Evolutionary conservation across 176 grass and related monocot genomes (phyloP).

Genomic region (Dactylis glomerata): DNA sequence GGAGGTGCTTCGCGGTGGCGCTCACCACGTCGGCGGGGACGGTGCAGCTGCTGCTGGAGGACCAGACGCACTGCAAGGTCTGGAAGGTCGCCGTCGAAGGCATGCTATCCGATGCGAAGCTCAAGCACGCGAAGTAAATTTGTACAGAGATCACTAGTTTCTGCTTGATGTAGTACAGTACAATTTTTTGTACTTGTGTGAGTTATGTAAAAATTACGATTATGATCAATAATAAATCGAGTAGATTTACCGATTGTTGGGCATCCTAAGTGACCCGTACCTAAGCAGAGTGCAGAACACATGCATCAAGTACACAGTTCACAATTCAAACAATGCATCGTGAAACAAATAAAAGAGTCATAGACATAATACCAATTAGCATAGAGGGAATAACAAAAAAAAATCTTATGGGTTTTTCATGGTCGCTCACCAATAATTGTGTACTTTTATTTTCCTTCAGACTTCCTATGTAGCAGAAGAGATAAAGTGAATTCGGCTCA

Average conservation of each 20-base stretch:
- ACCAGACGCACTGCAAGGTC: conserved; percentile 64
- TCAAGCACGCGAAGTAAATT: conserved; percentile 11
- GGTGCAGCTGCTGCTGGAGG: conserved; percentile 65
- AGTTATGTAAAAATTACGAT: neutral
- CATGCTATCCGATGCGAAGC: conserved; percentile 39
- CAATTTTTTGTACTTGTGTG: neutral
- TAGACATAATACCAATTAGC: too few species aligned
- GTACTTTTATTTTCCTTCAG: neutral
- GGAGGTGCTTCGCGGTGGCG: conserved; percentile 40
- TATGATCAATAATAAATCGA: neutral
- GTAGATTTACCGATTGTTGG: neutral
- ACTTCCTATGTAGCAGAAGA: neutral
- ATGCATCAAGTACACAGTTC: neutral
- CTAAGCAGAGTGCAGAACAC: neutral
- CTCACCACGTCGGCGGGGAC: conserved; percentile 51
- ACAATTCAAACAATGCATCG: too few species aligned
- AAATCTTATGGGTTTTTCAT: too few species aligned
- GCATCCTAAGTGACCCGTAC: neutral
- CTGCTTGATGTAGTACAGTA: neutral
- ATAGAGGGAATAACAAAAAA: too few species aligned
- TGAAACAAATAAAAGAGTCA: too few species aligned
- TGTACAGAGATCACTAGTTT: neutral
- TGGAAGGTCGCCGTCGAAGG: conserved; percentile 67
- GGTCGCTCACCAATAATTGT: neutral
- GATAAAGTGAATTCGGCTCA: neutral